Base-by-base conservation (phyloP, 1,284 basidiomycete genomes). In the Testicularia cyperi region DNA sequence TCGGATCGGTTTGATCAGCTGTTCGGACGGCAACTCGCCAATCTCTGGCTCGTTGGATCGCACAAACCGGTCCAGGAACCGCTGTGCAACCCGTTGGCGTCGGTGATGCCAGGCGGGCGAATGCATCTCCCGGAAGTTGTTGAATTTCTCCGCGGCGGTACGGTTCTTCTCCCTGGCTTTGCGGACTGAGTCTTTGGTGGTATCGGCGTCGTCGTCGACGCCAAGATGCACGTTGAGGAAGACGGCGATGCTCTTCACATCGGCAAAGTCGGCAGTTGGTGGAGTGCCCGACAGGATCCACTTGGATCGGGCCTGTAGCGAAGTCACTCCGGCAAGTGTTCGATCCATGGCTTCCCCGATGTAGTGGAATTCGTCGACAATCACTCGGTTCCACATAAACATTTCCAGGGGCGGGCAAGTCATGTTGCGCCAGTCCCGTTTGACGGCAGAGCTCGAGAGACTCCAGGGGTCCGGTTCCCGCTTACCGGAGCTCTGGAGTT, bases 261-360 rank as follows among this genome's bases (percentile, higher is more conserved):
- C 86, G 3, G 85, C 85, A 75, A 96, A 96, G 77, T 92, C 88
- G 53, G 88, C 86, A 37, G 91, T 87, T 0, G 92, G 92, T 2
- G 92, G 92, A 15, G 92, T 96, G 26, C 92, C 92, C 0, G 92
- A 96, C n/a, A 96, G 82, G 4, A 96, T 88, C 92, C 92, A 96
- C 44, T 86, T 86, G 54, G 88, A 83, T 46, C 87, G 85, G 0
- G 89, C 86, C 19, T 85, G 83, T 19, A 94, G 78, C 28, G 83
- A 83, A 3, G 88, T 88, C 22, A 94, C 82, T 65, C 92, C 82
- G 1, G 88, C 81, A 44, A 89, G 85, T 7, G 85, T 82, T 66
- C 88, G 85, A 41, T 87, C 89, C 26, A 63, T 63, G 8, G 52
- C 41, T 24, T 61, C 66, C 25, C 87, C 85, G 13, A 94, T 82